Base-by-base conservation (phyloP, 78 protist species). In the Dictyostelium brefeldianum region DNA sequence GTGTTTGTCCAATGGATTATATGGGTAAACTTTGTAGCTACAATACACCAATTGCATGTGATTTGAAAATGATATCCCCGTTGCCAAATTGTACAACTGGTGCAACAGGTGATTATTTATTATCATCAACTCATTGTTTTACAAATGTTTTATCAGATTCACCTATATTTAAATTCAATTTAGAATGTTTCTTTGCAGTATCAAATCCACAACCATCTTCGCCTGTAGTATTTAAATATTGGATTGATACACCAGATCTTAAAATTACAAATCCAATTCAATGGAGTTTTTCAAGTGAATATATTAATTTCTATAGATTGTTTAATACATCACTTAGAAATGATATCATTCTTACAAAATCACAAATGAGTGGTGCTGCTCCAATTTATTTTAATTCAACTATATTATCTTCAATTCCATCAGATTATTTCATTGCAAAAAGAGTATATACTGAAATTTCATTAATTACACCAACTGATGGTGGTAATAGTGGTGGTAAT, bases 1-100 rank as follows among this genome's bases (percentile, higher is more conserved):
- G 90, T 83, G 81, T 50, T 8, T 83, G 90, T 71, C 90, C 90
- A 50, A 53, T 77, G 20, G 90, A 83, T 41, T 54, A 17, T 36
- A 41, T 18, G 22, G 62, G 80, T n/a, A 31, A 12, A 46, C n/a
- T n/a, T 7, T 83, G 90, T 71, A 6, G 6, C 4, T 4, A 5
- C n/a, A 14, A 25, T n/a, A 54, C 79, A 27, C 79, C 79, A 20
- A 43, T 71, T 18, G 71, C 50, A 5, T 83, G 90, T 83, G 77
- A 53, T 41, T 20, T 83, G 2, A n/a, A 54, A 12, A 22, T 71
- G 8, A 10, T 71, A 8, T 10, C 29, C 0, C 90, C 90, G 14
- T 22, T 14, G 5, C 22, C 90, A 47, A 67, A 53, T 20, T 83
- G 90, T 41, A 5, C 79, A 36, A 36, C 43, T 2, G 43, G 43